Evolutionary conservation across 129 eudicot species (phyloP).

Genomic region (Smallanthus sonchifolius): DNA sequence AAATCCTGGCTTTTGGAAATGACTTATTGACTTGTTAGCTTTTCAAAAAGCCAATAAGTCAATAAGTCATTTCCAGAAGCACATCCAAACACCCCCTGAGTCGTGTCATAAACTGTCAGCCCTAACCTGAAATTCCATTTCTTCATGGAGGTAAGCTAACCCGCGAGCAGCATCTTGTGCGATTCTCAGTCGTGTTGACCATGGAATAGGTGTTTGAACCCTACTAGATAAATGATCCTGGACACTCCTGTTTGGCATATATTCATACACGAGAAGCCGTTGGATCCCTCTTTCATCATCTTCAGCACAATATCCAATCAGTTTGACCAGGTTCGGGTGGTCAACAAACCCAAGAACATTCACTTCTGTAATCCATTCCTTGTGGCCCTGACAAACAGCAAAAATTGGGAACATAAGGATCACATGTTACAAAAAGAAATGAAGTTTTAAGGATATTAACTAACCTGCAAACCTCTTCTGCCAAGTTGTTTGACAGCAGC

Average conservation of each 20-base stretch:
- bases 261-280: slow-evolving; percentile 74
- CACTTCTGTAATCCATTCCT: slow-evolving; percentile 89
- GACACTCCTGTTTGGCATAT: slow-evolving; percentile 61
- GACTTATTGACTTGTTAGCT: no score
- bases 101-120: no score
- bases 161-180: slow-evolving; percentile 86
- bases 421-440: neutral
- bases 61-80: no score
- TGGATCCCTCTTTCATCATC: slow-evolving; percentile 86
- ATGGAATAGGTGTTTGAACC: slow-evolving; percentile 53
- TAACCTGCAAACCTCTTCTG: slow-evolving; percentile 74
- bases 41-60: no score
- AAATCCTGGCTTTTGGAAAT: no score
- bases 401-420: neutral
- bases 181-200: slow-evolving; percentile 54
- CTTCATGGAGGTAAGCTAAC: slow-evolving; percentile 74
- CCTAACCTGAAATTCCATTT: slow-evolving; percentile 76
- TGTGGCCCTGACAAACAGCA: slow-evolving; percentile 53
- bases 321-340: slow-evolving; percentile 70
- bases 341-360: slow-evolving; percentile 73
- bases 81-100: no score
- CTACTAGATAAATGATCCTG: slow-evolving; percentile 66
- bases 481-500: slow-evolving; percentile 79
- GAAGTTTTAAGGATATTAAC: neutral
- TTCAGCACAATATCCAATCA: slow-evolving; percentile 70